Base-by-base conservation (phyloP, 257 asterid species). In the Eustoma russellianum region DNA sequence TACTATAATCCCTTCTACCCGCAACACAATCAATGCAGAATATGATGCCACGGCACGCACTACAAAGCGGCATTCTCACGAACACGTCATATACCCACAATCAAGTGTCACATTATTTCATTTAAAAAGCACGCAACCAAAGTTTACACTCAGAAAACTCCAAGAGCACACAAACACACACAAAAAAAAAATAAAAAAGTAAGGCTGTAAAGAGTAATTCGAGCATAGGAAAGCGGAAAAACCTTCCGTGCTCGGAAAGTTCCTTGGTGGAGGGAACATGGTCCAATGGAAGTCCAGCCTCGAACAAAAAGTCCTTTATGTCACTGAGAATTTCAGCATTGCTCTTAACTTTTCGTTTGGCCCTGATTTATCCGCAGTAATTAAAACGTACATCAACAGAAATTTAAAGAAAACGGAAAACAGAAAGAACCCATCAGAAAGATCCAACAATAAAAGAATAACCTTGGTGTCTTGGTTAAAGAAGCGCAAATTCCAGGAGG, bases 231-330 rank as follows among this genome's bases (percentile, higher is more conserved):
- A 17, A 19, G 24, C 19, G 46, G 5, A 52, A 65, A 65, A 57
- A 91, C 98, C 98, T 82, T 62, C 98, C 98, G 41, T 77, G 66
- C 53, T 60, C 67, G 2, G 88, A 77, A 47, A 91, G 93, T 77
- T 84, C 93, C 60, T 82, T 91, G 69, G 41, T 75, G 46, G 98
- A 70, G 56, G 97, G 98, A 54, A 87, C 84, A 34, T 84, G 80
- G 64, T 76, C 75, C 50, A 72, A 66, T 10, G 96, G 94, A 55
- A 84, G 88, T 33, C 96, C 96, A 67, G 70, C 86, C 18, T 60
- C 11, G 35, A 86, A 75, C 40, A 91, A 74, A 67, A 87, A 85
- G 0, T 77, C 84, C 60, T 70, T 75, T 46, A 91, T 70, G 33
- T 91, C 95, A 47, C 50, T 69, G 77, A 73, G 59, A 45, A 91